Base-by-base conservation (phyloP, 1,284 basidiomycete genomes). In the Tylopilus sp. region DNA sequence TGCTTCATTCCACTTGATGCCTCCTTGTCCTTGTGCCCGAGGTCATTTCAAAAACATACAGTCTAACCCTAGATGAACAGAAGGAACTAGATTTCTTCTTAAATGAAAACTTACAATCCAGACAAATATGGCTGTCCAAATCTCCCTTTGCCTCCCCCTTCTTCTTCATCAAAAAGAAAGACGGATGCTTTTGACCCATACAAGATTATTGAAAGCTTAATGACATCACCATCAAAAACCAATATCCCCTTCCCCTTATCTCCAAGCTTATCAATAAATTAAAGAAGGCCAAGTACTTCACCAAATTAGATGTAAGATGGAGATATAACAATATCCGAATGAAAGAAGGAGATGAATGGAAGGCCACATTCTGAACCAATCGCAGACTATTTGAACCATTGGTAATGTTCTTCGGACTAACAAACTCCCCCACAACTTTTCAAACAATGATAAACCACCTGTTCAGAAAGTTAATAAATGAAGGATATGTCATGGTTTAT, bases 281-380 rank as follows among this genome's bases (percentile, higher is more conserved):
- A 0, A 61, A 57, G 23, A 1, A 1, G 1, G 54, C 53, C 0
- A 50, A 62, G 1, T 62, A 57, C 23, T 66, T 55, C 7, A 68
- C 42, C 0, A 68, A 68, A 6, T 34, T 68, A 0, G 31, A 66
- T 4, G 35, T 68, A 0, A 2, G 6, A 7, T 68, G 66, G 62
- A 41, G 66, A 2, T 67, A 67, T 9, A 67, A 67, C 3, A 67
- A 67, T 10, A 23, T 67, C 2, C 2, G 52, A 0, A 65, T 66
- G n/a, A 29, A 29, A 23, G 37, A 65, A 16, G 52, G 42, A 9
- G 57, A 68, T 13, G 31, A 68, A 35, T 68, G 64, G 63, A 68
- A 68, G n/a, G 66, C 52, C 0, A 42, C 42, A 0, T 67, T 68
- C 34, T 9, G 8, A 10, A 68, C 56, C 0, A 68, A 67, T 21